These are phyloP conservation scores for Pueraria montana DNA, from an alignment of 306 rosid genomes.

Conservation along the genomic window DNA sequence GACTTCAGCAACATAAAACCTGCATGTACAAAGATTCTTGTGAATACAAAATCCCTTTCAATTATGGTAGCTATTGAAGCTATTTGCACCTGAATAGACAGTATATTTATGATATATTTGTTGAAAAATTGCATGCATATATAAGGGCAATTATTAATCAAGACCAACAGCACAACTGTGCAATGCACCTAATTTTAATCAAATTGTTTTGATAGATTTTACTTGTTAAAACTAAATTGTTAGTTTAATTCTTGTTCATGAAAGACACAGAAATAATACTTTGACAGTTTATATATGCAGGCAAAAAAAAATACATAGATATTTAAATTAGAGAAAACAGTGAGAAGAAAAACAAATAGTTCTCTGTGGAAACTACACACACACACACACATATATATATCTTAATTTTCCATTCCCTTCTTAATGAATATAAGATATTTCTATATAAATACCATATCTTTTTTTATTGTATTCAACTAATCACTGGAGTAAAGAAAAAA, in stretches of 20 bases:
- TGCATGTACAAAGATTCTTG: conserved; percentile 43
- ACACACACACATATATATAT: neutral
- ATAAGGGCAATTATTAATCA: neutral
- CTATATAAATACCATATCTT: neutral
- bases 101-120: neutral
- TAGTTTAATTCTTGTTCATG: neutral
- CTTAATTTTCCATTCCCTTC: neutral
- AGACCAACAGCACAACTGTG: conserved; percentile 5
- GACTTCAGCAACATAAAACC: conserved; percentile 94
- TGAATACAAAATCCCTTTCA: conserved; percentile 42
- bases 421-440: neutral
- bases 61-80: conserved; percentile 3
- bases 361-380: neutral
- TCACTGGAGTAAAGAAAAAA: neutral
- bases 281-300: neutral
- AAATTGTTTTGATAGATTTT: neutral
- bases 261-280: conserved; percentile 5
- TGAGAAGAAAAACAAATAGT: conserved; percentile 18
- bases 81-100: neutral
- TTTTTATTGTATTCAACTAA: neutral
- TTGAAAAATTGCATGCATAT: conserved; percentile 18
- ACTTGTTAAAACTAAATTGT: neutral
- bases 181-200: conserved; percentile 23
- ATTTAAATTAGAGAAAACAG: conserved; percentile 7
- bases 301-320: neutral